Percentiles rank a stretch among this genome's conserved stretches.
Evolutionary conservation across 495 filamentous ascomycete genomes (phyloP).

Genomic region (Penicillium canescens): DNA sequence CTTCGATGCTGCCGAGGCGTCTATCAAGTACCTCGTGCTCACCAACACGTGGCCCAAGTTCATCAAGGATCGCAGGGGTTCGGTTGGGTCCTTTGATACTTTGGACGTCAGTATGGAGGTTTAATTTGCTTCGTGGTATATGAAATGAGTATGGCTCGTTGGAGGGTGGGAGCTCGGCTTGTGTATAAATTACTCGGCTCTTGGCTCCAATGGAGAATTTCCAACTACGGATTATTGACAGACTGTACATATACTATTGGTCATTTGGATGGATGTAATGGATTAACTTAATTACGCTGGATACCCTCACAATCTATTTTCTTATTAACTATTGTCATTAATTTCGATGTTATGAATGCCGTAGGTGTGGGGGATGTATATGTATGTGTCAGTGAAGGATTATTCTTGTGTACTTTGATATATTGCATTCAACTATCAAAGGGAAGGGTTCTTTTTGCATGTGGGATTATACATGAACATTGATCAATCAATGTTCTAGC

Average conservation of each 20-base stretch:
- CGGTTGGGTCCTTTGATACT: conserved; percentile 17
- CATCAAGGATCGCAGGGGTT: conserved; percentile 30
- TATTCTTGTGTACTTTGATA: too few species aligned
- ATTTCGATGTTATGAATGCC: too few species aligned
- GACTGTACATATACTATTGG: conserved; percentile 5
- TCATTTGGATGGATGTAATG: conserved; percentile 4
- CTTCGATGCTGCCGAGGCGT: conserved; percentile 60
- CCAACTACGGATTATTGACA: neutral
- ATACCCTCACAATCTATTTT: conserved; percentile 6
- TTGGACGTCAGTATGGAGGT: conserved; percentile 8
- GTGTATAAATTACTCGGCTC: neutral
- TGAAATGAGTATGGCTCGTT: conserved; percentile 13
- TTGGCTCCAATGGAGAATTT: too few species aligned
- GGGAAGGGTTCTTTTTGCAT: too few species aligned
- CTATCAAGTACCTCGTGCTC: conserved; percentile 68
- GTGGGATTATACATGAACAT: too few species aligned
- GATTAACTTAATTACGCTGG: neutral
- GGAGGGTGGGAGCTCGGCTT: neutral
- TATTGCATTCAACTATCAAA: too few species aligned
- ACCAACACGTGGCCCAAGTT: conserved; percentile 74
- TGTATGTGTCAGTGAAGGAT: too few species aligned
- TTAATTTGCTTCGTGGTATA: conserved; percentile 5
- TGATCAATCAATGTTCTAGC: too few species aligned
- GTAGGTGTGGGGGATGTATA: too few species aligned
- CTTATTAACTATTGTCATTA: neutral